Percentiles rank a stretch among this genome's conserved stretches.
Evolutionary conservation across 805 yeast species (phyloP).

Genomic region (Ogataea nonfermentans): DNA sequence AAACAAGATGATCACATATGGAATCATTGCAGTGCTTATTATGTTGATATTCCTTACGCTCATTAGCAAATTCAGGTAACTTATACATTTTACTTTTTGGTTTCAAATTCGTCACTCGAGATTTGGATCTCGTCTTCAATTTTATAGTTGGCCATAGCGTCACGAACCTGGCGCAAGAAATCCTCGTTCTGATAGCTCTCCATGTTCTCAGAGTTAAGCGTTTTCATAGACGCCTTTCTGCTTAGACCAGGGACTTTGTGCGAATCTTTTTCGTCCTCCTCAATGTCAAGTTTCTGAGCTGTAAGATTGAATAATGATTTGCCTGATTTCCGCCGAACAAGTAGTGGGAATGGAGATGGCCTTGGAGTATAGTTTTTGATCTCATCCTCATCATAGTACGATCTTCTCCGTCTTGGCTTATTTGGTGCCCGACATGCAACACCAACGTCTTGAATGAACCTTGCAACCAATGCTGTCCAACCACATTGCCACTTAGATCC

Average conservation of each 20-base stretch:
- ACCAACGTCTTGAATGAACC: conserved; percentile 89
- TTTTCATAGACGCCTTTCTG: conserved; percentile 30
- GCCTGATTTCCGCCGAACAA: conserved; percentile 70
- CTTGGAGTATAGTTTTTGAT: conserved; percentile 44
- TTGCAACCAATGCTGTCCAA: conserved; percentile 92
- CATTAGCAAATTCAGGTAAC: conserved; percentile 72
- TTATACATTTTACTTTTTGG: conserved; percentile 31
- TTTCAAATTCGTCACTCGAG: conserved; percentile 58
- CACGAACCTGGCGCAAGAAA: conserved; percentile 41
- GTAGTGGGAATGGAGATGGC: conserved; percentile 34
- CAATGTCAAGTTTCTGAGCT: conserved; percentile 62
- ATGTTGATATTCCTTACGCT: conserved; percentile 78
- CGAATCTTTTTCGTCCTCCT: conserved; percentile 53
- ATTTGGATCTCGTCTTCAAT: conserved; percentile 41
- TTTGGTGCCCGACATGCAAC: conserved; percentile 57
- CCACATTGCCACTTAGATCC: conserved; percentile 96
- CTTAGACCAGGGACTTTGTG: conserved; percentile 34
- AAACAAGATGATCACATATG: conserved; percentile 84
- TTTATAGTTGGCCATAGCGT: conserved; percentile 39
- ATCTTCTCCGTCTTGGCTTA: conserved; percentile 29
- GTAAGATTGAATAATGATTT: conserved; percentile 69
- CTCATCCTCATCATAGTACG: conserved; percentile 33
- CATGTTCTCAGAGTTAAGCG: conserved; percentile 21
- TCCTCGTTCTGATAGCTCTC: conserved; percentile 26
- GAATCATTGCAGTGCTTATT: conserved; percentile 84